phyloP scores from a whole-genome alignment of 2,329 filamentous ascomycete genomes.

The Geosmithia morbida region DNA sequence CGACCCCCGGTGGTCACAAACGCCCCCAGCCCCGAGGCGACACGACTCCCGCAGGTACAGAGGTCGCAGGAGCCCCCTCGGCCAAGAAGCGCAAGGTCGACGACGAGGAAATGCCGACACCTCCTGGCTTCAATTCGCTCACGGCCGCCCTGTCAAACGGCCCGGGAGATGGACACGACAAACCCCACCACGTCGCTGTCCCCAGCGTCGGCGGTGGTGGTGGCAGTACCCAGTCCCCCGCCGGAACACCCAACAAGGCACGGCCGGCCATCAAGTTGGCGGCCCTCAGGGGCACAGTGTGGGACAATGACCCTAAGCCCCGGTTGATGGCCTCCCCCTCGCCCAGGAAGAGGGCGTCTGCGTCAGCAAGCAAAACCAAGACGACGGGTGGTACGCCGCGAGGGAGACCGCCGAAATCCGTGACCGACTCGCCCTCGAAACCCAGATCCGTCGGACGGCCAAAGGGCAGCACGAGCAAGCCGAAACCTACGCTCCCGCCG shows the following conservation, averaged over 20 bases:
- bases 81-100: conserved; percentile 4
- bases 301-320: conserved; percentile 14
- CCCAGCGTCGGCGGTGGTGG: not conserved
- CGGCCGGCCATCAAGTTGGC: conserved; percentile 21
- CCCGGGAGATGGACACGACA: not conserved
- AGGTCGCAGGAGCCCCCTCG: not conserved
- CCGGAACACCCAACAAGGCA: conserved; percentile 2
- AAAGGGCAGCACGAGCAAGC: conserved; percentile 1
- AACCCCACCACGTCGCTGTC: not conserved
- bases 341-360: conserved; percentile 7
- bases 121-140: not conserved
- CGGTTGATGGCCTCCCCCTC: conserved; percentile 4
- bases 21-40: not conserved
- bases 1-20: not conserved
- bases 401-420: conserved; percentile 1
- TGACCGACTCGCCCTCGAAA: conserved; percentile 2
- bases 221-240: not conserved
- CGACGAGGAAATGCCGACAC: not conserved
- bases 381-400: not conserved
- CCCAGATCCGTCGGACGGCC: conserved; percentile 1
- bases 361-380: conserved; percentile 3
- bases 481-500: not conserved
- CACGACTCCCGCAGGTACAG: not conserved
- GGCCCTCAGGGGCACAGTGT: conserved; percentile 20
- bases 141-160: not conserved